Evolutionary conservation across 2,329 filamentous ascomycete genomes (phyloP).

Genomic region (Neurospora sp.): DNA sequence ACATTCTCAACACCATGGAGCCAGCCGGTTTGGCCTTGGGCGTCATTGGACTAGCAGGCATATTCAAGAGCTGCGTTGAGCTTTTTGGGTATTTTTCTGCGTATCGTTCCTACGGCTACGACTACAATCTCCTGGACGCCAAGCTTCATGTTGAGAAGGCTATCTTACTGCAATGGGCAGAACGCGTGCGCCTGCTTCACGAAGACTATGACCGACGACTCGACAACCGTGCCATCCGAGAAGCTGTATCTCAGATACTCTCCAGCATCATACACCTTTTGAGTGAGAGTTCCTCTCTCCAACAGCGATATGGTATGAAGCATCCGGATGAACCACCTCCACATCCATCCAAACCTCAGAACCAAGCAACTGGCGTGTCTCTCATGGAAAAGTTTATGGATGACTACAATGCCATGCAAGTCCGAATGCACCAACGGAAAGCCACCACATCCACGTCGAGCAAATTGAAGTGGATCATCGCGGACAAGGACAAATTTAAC

Average conservation of each 20-base stretch:
- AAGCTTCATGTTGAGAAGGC: slow-evolving; percentile 17
- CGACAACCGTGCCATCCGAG: not conserved
- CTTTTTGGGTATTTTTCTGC: not conserved
- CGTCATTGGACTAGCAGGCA: not conserved
- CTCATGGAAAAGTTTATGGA: not conserved
- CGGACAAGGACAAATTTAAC: slow-evolving; percentile 14
- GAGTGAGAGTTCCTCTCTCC: not conserved
- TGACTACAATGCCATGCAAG: not conserved
- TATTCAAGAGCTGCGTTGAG: not conserved
- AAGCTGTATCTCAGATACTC: slow-evolving; percentile 4
- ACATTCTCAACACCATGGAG: not conserved
- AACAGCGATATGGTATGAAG: slow-evolving; percentile 6
- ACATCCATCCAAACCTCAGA: not conserved
- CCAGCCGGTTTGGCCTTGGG: not conserved
- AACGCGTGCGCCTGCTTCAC: slow-evolving; percentile 9
- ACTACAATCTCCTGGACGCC: slow-evolving; percentile 14
- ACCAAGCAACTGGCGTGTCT: not conserved
- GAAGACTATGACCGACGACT: slow-evolving; percentile 12
- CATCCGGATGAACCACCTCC: not conserved
- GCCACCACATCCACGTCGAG: not conserved
- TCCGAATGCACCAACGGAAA: not conserved
- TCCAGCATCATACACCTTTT: slow-evolving; percentile 4
- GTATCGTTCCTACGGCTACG: not conserved
- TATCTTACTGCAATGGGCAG: slow-evolving; percentile 15
- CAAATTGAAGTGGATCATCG: slow-evolving; percentile 11